Evolutionary conservation across 208 protist genomes (phyloP), one percentile per base, ranked within the genome.

Genomic region (Trypanosoma vivax): DNA sequence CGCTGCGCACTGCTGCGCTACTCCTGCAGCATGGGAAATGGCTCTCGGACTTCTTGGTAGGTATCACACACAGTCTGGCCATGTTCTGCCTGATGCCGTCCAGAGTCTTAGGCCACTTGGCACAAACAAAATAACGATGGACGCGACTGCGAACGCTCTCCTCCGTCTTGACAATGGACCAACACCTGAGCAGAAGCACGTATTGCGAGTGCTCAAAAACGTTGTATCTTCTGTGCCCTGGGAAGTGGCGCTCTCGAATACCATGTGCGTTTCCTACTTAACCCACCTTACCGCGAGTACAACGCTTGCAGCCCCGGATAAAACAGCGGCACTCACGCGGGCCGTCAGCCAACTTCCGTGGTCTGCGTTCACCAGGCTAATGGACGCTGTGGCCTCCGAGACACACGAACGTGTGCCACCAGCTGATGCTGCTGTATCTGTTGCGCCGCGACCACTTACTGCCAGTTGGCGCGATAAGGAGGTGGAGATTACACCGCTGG

Each of bases 261-360:
- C 63, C 25, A 68, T 93, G 42, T 90, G 82, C 56, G 40, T 50
- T 16, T 90, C 82, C 5, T 90, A 83, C 56, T 57, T 90, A 16
- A 79, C 79, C 21, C 80, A 93, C 50, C 60, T 93, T 16, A 60
- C 73, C 2, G 82, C 79, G 16, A 89, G 82, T 60, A 93, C 86
- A 19, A 81, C 77, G 19, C 54, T 83, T 27, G 45, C 48, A 25
- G 23, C 65, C 1, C 65, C 79, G 23, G 33, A 68, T 19, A 92
- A 92, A 52, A 69, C 65, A 37, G 50, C 33, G 31, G 52, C 66
- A 14, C 70, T 88, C 11, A 58, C 68, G 29, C 35, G 35, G 0
- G 76, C 74, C 13, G 59, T 85, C 21, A 31, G 39, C 25, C 57
- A 54, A 41, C 40, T 89, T 30, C 73, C 80, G 48, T 90, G 76